These are phyloP conservation scores for Gamarada debralockiae DNA, from an alignment of 495 filamentous ascomycete species.

Conservation along the genomic window DNA sequence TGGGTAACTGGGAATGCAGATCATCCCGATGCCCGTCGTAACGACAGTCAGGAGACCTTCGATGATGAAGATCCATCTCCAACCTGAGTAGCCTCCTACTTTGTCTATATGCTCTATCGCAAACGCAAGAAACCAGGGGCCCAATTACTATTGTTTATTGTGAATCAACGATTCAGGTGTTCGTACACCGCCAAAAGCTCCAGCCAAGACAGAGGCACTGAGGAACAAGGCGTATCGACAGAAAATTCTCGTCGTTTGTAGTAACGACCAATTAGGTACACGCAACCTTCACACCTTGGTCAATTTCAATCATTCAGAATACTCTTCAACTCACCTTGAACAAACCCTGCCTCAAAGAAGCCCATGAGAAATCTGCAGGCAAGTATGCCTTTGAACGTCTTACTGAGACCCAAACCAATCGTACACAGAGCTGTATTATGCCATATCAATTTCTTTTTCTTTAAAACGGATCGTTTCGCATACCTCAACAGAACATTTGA, in stretches of 20 bases:
- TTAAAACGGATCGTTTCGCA: not conserved
- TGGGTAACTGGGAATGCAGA: conserved; percentile 53
- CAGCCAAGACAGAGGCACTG: not conserved
- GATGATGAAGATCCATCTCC: conserved; percentile 48
- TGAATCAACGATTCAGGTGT: not conserved
- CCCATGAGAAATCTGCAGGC: not conserved
- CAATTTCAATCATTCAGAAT: not conserved
- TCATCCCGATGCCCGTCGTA: conserved; percentile 38
- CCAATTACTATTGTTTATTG: not conserved
- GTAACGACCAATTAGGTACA: not conserved
- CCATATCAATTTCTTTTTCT: not conserved
- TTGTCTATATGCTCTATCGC: conserved; percentile 52
- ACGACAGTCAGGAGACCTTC: conserved; percentile 49
- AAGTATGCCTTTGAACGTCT: not conserved
- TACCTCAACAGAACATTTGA: not conserved
- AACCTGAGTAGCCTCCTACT: conserved; percentile 37
- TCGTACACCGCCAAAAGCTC: not conserved
- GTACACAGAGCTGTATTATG: not conserved
- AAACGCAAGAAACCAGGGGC: conserved; percentile 46
- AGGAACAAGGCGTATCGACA: not conserved
- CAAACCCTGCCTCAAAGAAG: not conserved
- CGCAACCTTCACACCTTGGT: not conserved
- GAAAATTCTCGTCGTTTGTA: not conserved
- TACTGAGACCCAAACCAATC: not conserved
- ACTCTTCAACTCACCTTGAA: not conserved